Percentiles rank a stretch among this genome's conserved stretches.
phyloP scores from a whole-genome alignment of 768 basidiomycete species.

The Clitopilus hobsonii region DNA sequence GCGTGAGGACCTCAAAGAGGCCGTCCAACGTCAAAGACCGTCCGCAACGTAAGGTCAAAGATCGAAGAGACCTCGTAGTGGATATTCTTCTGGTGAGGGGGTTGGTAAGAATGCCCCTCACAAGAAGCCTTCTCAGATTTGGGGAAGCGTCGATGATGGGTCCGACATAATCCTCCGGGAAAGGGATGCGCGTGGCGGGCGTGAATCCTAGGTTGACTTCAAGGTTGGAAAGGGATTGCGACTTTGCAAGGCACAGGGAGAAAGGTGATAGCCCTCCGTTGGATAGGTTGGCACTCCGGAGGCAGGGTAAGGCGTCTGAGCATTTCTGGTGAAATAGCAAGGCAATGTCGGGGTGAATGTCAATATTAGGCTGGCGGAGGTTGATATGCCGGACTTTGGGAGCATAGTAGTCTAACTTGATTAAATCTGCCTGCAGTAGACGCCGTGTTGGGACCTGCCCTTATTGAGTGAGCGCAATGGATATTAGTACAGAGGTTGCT shows the following conservation, averaged over 20 bases:
- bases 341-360: constrained; percentile 15
- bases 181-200: constrained; percentile 8
- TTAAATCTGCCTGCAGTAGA: constrained; percentile 15
- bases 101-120: constrained; percentile 32
- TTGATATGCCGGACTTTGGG: constrained; percentile 30
- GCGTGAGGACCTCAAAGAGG: constrained; percentile 28
- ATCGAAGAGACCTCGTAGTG: constrained; percentile 24
- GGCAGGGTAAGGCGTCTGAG: constrained; percentile 12
- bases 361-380: constrained; percentile 22
- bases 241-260: constrained; percentile 21
- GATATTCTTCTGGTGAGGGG: constrained; percentile 26
- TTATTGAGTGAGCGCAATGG: neutral
- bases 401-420: constrained; percentile 27
- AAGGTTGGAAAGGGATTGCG: constrained; percentile 26
- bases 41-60: constrained; percentile 35
- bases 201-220: constrained; percentile 38
- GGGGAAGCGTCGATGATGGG: constrained; percentile 21
- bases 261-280: neutral
- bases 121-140: constrained; percentile 26
- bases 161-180: constrained; percentile 21
- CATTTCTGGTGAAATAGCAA: neutral
- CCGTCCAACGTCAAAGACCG: constrained; percentile 29
- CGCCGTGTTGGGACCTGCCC: constrained; percentile 2
- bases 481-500: neutral
- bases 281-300: constrained; percentile 5